Base-by-base conservation (phyloP, 306 rosid genomes). In the Lathyrus sativus region DNA sequence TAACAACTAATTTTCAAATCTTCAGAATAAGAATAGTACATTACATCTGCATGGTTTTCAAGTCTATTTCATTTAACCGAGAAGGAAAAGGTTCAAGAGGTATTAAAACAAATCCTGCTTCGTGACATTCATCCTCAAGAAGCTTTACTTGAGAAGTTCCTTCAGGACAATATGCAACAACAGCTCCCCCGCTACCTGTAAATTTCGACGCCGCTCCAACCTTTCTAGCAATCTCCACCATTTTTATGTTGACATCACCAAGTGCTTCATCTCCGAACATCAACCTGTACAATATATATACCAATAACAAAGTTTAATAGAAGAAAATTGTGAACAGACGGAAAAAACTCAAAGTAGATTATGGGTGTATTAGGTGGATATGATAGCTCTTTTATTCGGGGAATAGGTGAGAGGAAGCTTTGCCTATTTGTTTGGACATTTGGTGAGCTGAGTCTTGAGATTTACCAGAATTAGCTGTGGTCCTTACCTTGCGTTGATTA, bases 111-210 rank as follows among this genome's bases (percentile, higher is more conserved):
- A 93, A 90, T 62, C 96, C 96, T 71, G 86, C 95, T 48, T 78
- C 63, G n/a, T 37, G 64, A 66, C 99, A 88, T 57, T 79, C 89
- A 24, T 84, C 86, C 81, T 90, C 88, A 33, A 93, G 79, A 49
- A 69, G 95, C 82, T 84, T 76, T 78, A 77, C 92, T 80, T 90
- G 99, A 49, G 82, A 76, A 57, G 80, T 49, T 43, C 99, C 99
- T 11, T 82, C 71, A 0, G 97, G 97, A 67, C 97, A 93, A 67
- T 79, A 90, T 37, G 85, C 96, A 18, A 88, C 89, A 4, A 93
- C 85, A 51, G 97, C 99, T 77, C 99, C 99, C 45, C 97, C 99
- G 6, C 99, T 93, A 14, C 99, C 99, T 1, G 99, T 93, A 80
- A 93, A 93, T 72, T 90, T 93, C 5, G 99, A 88, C 3, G 97